These are phyloP conservation scores for Xylaria sp. DNA, from an alignment of 495 filamentous ascomycete species.

Conservation along the genomic window DNA sequence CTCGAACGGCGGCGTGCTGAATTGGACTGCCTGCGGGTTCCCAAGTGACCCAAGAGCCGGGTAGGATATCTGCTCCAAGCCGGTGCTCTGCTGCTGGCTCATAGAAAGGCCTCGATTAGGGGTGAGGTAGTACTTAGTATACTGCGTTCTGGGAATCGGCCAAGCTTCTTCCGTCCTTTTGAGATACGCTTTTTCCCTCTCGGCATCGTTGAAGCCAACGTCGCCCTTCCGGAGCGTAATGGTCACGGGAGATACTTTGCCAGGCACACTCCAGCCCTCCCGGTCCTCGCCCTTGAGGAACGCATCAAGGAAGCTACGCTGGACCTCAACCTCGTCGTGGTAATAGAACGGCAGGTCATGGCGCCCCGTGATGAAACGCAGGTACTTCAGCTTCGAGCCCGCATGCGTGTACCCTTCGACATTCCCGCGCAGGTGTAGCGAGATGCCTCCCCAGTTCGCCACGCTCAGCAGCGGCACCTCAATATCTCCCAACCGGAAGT, in stretches of 20 bases:
- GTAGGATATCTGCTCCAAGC: conserved; percentile 55
- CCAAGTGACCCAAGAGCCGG: conserved; percentile 61
- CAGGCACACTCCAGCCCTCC: conserved; percentile 61
- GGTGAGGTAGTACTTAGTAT: conserved; percentile 62
- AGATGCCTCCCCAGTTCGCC: conserved; percentile 71
- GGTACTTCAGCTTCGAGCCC: conserved; percentile 67
- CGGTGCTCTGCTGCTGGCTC: neutral
- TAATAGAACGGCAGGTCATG: conserved; percentile 79
- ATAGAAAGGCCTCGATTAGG: conserved; percentile 41
- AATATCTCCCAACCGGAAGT: conserved; percentile 67
- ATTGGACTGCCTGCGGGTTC: conserved; percentile 56
- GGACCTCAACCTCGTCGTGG: conserved; percentile 66
- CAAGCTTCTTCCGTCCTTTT: conserved; percentile 65
- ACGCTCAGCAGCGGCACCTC: conserved; percentile 67
- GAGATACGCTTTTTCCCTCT: conserved; percentile 57
- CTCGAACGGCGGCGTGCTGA: conserved; percentile 61
- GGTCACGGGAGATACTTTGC: conserved; percentile 62
- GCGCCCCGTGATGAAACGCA: conserved; percentile 70
- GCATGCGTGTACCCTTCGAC: conserved; percentile 67
- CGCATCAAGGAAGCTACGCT: conserved; percentile 69
- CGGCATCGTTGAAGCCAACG: conserved; percentile 67
- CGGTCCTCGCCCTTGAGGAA: conserved; percentile 70
- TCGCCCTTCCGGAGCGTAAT: conserved; percentile 67
- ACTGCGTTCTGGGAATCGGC: conserved; percentile 68
- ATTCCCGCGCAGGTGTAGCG: conserved; percentile 69